Conservation (phyloP, 2,329 filamentous ascomycete genomes). For the Colletotrichum viniferum region DNA sequence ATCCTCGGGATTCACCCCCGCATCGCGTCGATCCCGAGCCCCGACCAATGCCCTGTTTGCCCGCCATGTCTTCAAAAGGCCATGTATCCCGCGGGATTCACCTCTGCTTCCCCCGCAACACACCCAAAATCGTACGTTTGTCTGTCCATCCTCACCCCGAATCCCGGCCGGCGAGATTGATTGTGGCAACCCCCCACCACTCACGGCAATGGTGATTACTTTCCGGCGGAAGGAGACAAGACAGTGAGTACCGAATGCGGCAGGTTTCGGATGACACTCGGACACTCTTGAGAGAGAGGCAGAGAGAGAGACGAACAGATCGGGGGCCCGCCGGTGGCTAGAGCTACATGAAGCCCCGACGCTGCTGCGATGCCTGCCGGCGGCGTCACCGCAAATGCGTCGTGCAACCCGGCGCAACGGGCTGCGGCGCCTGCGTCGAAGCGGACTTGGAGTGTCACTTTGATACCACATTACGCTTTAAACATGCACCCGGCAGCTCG, state of each 20-base stretch:
- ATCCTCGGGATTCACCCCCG: slow-evolving; percentile 3
- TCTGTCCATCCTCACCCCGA: not conserved
- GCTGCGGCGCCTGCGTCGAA: slow-evolving; percentile 12
- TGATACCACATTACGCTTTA: slow-evolving; percentile 9
- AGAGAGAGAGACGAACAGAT: not conserved
- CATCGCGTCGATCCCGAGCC: slow-evolving; percentile 5
- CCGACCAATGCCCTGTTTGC: not conserved
- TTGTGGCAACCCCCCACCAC: not conserved
- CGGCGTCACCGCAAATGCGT: slow-evolving; percentile 17
- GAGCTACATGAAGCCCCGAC: slow-evolving; percentile 12
- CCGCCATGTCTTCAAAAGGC: slow-evolving; percentile 10
- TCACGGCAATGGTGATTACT: not conserved
- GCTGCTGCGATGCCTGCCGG: slow-evolving; percentile 14
- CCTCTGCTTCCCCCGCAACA: not conserved
- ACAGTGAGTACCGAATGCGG: not conserved
- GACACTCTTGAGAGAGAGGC: not conserved
- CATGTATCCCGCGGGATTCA: slow-evolving; percentile 16
- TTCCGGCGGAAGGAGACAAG: not conserved
- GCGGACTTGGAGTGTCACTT: slow-evolving; percentile 9
- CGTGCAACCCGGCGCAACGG: slow-evolving; percentile 3
- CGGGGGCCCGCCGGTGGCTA: not conserved
- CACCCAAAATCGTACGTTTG: not conserved
- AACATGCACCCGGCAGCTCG: slow-evolving; percentile 2
- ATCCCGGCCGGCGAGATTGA: not conserved
- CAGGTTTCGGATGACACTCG: slow-evolving; percentile 3